Percentiles rank a stretch among this genome's conserved stretches.
These are phyloP conservation scores for Umbelopsis isabellina DNA, from an alignment of 192 early-diverging fungal genomes.

Conservation along the genomic window DNA sequence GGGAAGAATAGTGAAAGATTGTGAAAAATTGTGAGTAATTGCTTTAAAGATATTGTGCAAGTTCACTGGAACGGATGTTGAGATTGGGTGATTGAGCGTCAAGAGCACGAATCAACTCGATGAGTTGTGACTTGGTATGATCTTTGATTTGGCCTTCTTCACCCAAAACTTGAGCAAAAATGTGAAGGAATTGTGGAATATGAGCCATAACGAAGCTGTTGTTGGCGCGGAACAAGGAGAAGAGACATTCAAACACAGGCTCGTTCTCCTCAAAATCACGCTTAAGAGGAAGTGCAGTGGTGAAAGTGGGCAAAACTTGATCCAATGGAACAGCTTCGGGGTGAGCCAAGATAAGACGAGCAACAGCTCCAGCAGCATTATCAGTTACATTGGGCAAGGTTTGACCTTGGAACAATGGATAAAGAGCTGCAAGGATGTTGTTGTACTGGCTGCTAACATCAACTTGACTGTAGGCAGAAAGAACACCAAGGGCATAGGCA, in stretches of 20 bases:
- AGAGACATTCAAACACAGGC: slow-evolving; percentile 74
- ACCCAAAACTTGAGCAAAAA: slow-evolving; percentile 60
- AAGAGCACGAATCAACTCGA: slow-evolving; percentile 60
- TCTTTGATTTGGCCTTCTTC: slow-evolving; percentile 63
- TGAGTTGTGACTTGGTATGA: slow-evolving; percentile 54
- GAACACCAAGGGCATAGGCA: slow-evolving; percentile 77
- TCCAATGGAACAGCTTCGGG: slow-evolving; percentile 71
- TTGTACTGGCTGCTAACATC: slow-evolving; percentile 71
- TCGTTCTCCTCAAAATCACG: slow-evolving; percentile 78
- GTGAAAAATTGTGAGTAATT: background rate
- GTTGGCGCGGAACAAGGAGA: slow-evolving; percentile 60
- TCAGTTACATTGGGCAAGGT: slow-evolving; percentile 61
- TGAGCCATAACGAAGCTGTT: slow-evolving; percentile 54
- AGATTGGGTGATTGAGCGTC: slow-evolving; percentile 51
- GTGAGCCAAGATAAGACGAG: slow-evolving; percentile 70
- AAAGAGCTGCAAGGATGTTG: slow-evolving; percentile 61
- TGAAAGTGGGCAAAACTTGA: slow-evolving; percentile 71
- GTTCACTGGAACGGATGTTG: slow-evolving; percentile 39
- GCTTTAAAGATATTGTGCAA: slow-evolving; percentile 39
- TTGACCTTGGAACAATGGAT: slow-evolving; percentile 63
- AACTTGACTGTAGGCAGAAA: slow-evolving; percentile 65
- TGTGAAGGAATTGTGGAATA: slow-evolving; percentile 53
- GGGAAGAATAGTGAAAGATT: background rate
- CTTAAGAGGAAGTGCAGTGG: slow-evolving; percentile 70
- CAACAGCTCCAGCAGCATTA: slow-evolving; percentile 82